phyloP scores from a whole-genome alignment of 257 asterid species.

The Ballota nigra region DNA sequence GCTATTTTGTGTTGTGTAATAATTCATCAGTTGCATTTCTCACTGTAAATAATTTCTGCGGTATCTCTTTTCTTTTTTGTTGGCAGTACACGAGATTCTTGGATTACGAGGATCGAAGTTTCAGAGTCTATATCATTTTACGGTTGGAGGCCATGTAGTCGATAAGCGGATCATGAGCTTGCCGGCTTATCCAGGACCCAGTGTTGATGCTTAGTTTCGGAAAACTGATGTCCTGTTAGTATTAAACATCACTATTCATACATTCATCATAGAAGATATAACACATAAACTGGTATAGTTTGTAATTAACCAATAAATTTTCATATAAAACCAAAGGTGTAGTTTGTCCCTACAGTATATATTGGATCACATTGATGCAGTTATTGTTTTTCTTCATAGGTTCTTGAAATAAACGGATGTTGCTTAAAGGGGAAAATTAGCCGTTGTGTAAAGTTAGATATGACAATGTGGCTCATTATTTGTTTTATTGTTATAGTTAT shows the following conservation, averaged over 20 bases:
- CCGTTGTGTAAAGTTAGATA: neutral
- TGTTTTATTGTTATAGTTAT: neutral
- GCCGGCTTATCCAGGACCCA: conserved; percentile 89
- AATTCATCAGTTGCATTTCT: neutral
- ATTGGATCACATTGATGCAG: neutral
- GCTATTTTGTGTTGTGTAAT: neutral
- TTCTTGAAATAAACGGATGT: neutral
- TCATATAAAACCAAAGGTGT: neutral
- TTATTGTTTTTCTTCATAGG: neutral
- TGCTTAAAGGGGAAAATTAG: neutral
- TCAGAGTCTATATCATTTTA: conserved; percentile 91
- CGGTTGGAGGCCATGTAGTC: conserved; percentile 77
- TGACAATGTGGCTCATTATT: neutral
- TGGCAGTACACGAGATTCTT: conserved; percentile 84
- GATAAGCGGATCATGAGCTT: conserved; percentile 90
- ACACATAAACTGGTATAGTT: neutral
- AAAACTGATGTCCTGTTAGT: neutral
- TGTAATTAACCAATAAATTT: neutral
- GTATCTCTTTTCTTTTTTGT: neutral
- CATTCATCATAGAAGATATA: too few relatives aligned
- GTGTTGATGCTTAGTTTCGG: conserved; percentile 38
- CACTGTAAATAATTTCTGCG: neutral
- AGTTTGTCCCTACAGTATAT: neutral
- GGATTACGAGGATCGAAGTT: conserved; percentile 61
- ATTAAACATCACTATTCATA: neutral